Base-by-base conservation (phyloP, 140 eudicot genomes). In the Senecio squalidus region DNA sequence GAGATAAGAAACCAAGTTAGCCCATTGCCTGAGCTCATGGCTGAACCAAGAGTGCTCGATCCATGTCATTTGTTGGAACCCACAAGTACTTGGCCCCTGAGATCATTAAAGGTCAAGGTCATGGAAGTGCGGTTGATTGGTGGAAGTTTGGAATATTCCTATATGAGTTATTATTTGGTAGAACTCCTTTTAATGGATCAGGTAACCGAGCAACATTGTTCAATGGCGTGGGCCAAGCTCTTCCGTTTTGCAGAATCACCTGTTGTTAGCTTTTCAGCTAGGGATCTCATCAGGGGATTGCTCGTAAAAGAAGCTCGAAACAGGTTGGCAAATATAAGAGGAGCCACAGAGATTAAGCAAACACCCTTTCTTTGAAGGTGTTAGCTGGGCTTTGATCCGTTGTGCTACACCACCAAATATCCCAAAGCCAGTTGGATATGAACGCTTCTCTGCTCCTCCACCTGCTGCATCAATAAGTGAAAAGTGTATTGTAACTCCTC, bases 1-100 rank as follows among this genome's bases (percentile, higher is more conserved):
- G n/a, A n/a, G n/a, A n/a, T n/a, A n/a, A n/a, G n/a, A 15, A 90
- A 83, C 73, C 95, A 85, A 76, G 94, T 84, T 39, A 81, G 85
- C 78, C 94, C 88, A 7, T 75, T 81, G 47, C 94, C 94, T 2
- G 89, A 84, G 67, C 84, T 84, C 71, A 81, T 84, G 57, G 89
- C 89, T 21, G 94, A 84, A 47, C 94, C 24, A 84, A 85, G 1
- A 68, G 76, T 58, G 94, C 89, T 2, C 78, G 94, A 10, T 84
- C 94, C 16, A 81, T 84, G 94, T 84, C 89, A 0, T 84, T 84
- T 67, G 94, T 84, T 0, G 89, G 94, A 7, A 84, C 94, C 60
- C 94, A 84, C 29, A 88, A 84, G 72, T 84, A 84, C 45, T 62
- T 84, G 53, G 88, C 88, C 3, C 91, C 81, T 0, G 85, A 79